Base-by-base conservation (phyloP, 805 yeast genomes). In the Lachancea cidri region DNA sequence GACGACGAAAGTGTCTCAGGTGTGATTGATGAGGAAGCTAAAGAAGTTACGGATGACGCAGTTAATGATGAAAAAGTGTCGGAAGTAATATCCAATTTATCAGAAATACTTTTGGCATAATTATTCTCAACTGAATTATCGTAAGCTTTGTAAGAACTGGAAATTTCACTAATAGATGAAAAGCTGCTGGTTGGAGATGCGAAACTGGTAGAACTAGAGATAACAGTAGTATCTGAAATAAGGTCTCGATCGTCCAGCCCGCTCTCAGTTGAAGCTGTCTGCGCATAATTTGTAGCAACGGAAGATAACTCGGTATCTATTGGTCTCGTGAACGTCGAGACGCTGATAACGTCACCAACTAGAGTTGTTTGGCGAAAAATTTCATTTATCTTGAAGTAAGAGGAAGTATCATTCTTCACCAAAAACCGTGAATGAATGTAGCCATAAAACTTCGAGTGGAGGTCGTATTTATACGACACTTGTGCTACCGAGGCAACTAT, bases 401-500 rank as follows among this genome's bases (percentile, higher is more conserved):
- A 24, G 17, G 54, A 45, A 6, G 47, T 42, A 29, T 48, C 49
- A 6, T 44, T 44, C 18, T 52, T 51, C 18, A 45, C 43, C 7
- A 45, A 25, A 35, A 38, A 39, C 29, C 49, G 54, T 4, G 47
- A 38, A 19, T 49, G 47, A 3, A 48, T 39, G 36, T 46, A 55
- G 13, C 29, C 39, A 30, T 44, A 50, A 2, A 44, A 38, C 34
- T 52, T 54, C 3, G 33, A 33, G 37, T 60, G 62, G 17, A 54
- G 33, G 19, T 60, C 50, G 39, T 56, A 43, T 29, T 57, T 46
- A 41, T 55, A 52, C 5, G 47, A 44, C 4, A 53, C 16, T 33
- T 63, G 60, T 2, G 55, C 52, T 14, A 48, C 25, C 5, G 40
- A 46, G 5, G 62, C 57, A 4, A 63, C 18, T 1, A 51, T n/a